Percentiles rank a stretch among this genome's conserved stretches.
Conservation (phyloP, 2,329 filamentous ascomycete species). For the Pleomassaria siparia region DNA sequence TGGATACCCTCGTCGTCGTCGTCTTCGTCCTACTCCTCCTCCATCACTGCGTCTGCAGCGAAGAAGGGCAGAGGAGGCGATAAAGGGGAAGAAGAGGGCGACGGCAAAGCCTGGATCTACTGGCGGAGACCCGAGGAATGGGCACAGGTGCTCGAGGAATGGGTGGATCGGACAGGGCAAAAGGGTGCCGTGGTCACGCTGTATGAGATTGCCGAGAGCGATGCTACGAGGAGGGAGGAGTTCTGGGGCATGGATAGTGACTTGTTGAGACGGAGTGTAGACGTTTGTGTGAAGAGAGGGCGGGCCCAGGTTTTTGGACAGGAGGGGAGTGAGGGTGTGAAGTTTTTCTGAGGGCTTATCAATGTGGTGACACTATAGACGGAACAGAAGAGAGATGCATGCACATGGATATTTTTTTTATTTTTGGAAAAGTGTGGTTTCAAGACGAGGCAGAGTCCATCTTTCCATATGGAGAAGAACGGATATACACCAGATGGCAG, state of each 20-base stretch:
- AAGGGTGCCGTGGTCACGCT: constrained; percentile 86
- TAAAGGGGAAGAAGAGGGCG: constrained; percentile 30
- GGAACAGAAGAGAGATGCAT: background rate
- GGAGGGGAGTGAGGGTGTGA: constrained; percentile 80
- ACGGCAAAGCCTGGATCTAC: constrained; percentile 66
- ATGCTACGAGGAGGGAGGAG: constrained; percentile 68
- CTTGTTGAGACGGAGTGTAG: constrained; percentile 75
- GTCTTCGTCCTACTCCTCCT: background rate
- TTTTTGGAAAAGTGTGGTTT: no score
- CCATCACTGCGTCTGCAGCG: no score
- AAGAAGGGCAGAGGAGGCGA: constrained; percentile 3
- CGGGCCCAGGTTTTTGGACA: constrained; percentile 92
- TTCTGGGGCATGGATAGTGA: constrained; percentile 88
- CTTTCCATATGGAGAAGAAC: no score
- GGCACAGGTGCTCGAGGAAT: constrained; percentile 75
- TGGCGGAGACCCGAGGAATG: constrained; percentile 91
- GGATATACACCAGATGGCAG: no score
- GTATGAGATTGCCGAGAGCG: constrained; percentile 89
- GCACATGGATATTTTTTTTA: no score
- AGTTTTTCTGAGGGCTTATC: constrained; percentile 72
- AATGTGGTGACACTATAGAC: background rate
- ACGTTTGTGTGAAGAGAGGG: constrained; percentile 81
- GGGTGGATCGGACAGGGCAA: constrained; percentile 85
- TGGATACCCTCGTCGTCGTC: constrained; percentile 52
- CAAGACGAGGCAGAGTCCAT: no score